A percentile compares a stretch with the other conserved stretches of the same genome.
Conservation (phyloP, 73 alveolate genomes). For the Tetrahymena thermophila region DNA sequence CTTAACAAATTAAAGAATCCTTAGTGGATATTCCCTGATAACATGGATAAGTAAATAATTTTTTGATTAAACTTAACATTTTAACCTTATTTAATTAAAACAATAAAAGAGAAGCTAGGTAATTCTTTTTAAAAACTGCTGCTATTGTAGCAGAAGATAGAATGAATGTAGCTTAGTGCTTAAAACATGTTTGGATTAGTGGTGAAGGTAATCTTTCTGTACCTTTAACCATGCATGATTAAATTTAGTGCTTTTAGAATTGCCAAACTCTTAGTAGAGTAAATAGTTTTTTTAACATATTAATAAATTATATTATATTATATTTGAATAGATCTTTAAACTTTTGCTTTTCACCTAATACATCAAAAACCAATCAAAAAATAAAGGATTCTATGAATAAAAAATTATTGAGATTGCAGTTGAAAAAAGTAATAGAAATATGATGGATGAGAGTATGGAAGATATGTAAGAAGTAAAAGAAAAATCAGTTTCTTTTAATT, state of each 20-base stretch:
- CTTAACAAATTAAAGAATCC: constrained; percentile 1
- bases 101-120: neutral
- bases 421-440: too few relatives aligned
- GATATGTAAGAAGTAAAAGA: neutral
- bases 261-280: neutral
- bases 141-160: neutral
- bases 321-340: neutral
- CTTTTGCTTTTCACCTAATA: neutral
- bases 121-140: neutral
- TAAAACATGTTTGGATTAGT: neutral
- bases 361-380: neutral
- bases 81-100: too few relatives aligned
- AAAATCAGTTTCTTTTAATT: neutral
- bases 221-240: neutral
- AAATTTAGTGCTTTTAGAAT: neutral
- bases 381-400: neutral
- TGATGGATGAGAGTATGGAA: neutral
- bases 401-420: neutral
- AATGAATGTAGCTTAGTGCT: neutral
- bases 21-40: constrained; percentile 5
- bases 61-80: too few relatives aligned
- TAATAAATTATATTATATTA: too few relatives aligned
- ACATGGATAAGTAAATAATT: neutral
- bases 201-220: neutral
- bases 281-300: neutral